phyloP scores from a whole-genome alignment of 495 filamentous ascomycete species.

The Schizothecium vesticola region DNA sequence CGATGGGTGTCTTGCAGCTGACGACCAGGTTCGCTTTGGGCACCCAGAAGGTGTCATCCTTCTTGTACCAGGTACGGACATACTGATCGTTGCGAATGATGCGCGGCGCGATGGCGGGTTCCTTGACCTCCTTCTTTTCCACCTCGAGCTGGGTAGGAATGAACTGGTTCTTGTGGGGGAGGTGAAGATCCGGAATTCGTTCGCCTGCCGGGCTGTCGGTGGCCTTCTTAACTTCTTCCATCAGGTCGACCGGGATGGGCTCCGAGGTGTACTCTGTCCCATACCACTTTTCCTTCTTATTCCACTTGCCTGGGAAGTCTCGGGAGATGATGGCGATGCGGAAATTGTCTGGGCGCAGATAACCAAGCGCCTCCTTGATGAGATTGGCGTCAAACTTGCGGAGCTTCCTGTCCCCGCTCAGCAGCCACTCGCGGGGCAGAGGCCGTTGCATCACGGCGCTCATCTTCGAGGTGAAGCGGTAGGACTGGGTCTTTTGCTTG shows the following conservation, averaged over 20 bases:
- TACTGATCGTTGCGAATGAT: conserved; percentile 82
- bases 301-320: conserved; percentile 76
- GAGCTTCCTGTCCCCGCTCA: conserved; percentile 65
- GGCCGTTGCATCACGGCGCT: conserved; percentile 86
- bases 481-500: conserved; percentile 86
- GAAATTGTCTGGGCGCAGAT: conserved; percentile 85
- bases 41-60: conserved; percentile 98
- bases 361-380: conserved; percentile 70
- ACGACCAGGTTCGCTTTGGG: conserved; percentile 85
- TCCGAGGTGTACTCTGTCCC: conserved; percentile 89
- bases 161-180: conserved; percentile 93
- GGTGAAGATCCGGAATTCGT: conserved; percentile 66
- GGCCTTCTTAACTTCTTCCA: conserved; percentile 62
- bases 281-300: conserved; percentile 94
- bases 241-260: conserved; percentile 71
- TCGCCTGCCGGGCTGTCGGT: conserved; percentile 49
- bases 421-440: conserved; percentile 74
- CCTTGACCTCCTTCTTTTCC: conserved; percentile 80
- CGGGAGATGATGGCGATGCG: conserved; percentile 74
- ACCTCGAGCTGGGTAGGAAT: conserved; percentile 92
- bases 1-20: conserved; percentile 71
- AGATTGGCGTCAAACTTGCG: conserved; percentile 69
- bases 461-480: conserved; percentile 76
- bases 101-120: conserved; percentile 68
- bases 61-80: conserved; percentile 94